Evolutionary conservation across 345 rosid species (phyloP), one percentile per base, ranked within the genome.

Genomic region (Lenwebbia sp.): DNA sequence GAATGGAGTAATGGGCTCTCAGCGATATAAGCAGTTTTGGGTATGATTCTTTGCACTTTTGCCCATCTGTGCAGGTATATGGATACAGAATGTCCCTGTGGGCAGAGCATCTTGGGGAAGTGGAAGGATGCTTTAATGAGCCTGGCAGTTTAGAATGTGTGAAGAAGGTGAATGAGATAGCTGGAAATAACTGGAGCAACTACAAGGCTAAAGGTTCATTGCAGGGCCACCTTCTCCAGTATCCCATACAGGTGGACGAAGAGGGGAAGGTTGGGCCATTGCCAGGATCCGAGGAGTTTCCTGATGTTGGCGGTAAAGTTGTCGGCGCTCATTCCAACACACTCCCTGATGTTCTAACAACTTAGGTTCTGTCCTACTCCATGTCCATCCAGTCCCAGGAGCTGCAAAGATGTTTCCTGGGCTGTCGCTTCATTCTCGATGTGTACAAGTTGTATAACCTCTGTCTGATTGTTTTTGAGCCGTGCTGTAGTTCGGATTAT

Each of bases 11-110:
- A 70, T 33, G 47, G 26, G 78, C 47, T 70, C 41, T 33, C 33
- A 25, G 3, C 19, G 54, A 82, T 82, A 83, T 21, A 26, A 0
- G 56, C 57, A 83, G 21, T 40, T 37, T 26, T 33, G 17, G 51
- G 74, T 19, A 41, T 54, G 75, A 84, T 53, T 84, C 10, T 60
- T 28, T 37, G 5, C 15, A 54, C 28, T 52, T 49, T 30, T 55
- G 47, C 78, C 78, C 47, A 70, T 70, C 47, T 70, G 78, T 37
- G 78, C 93, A 97, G 99, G 88, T 97, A 25, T 94, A 93, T 65
- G 99, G 99, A 55, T 95, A 93, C 92, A 94, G 98, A 91, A 94
- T 91, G 98, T 94, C 96, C 6, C 89, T 93, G 53, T 94, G 99
- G 99, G 93, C 92, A 21, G 99, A 97, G 93, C 99, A 94, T 90